A percentile compares a stretch with the other conserved stretches of the same genome.
Conservation (phyloP, 495 filamentous ascomycete species). For the Xylaria venustula region DNA sequence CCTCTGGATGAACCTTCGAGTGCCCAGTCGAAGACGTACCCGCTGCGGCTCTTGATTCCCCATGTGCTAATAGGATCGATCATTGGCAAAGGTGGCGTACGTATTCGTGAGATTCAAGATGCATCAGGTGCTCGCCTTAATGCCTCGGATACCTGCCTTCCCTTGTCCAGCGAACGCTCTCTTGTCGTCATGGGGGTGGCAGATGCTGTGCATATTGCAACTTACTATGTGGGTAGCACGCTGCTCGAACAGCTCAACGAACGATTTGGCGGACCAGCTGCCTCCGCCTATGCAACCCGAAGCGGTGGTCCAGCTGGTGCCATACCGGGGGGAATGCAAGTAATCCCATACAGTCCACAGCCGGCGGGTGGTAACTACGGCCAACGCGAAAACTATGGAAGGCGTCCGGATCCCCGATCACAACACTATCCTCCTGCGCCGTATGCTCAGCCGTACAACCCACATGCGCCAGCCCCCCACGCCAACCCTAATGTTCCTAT, state of each 20-base stretch:
- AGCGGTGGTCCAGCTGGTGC: constrained; percentile 90
- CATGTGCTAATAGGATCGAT: constrained; percentile 98
- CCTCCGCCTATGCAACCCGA: constrained; percentile 93
- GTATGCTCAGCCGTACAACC: constrained; percentile 61
- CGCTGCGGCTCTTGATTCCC: constrained; percentile 89
- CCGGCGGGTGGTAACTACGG: constrained; percentile 89
- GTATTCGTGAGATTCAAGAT: constrained; percentile 98
- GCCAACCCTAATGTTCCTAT: constrained; percentile 65
- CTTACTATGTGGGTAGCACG: constrained; percentile 96
- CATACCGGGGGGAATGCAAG: constrained; percentile 95
- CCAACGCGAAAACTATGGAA: constrained; percentile 81
- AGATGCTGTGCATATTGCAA: constrained; percentile 96
- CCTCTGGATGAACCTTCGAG: constrained; percentile 81
- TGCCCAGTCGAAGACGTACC: constrained; percentile 93
- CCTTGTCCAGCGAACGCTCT: constrained; percentile 90
- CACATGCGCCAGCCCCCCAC: constrained; percentile 59
- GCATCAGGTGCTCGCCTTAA: constrained; percentile 95
- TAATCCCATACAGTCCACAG: constrained; percentile 92
- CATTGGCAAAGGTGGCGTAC: constrained; percentile 91
- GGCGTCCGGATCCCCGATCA: constrained; percentile 66
- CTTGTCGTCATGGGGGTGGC: constrained; percentile 91
- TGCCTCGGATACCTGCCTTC: constrained; percentile 90
- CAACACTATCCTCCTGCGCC: constrained; percentile 48
- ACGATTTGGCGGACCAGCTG: constrained; percentile 90
- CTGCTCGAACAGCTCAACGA: constrained; percentile 95